Evolutionary conservation across 495 filamentous ascomycete genomes (phyloP).

Genomic region (Xylaria nigripes): DNA sequence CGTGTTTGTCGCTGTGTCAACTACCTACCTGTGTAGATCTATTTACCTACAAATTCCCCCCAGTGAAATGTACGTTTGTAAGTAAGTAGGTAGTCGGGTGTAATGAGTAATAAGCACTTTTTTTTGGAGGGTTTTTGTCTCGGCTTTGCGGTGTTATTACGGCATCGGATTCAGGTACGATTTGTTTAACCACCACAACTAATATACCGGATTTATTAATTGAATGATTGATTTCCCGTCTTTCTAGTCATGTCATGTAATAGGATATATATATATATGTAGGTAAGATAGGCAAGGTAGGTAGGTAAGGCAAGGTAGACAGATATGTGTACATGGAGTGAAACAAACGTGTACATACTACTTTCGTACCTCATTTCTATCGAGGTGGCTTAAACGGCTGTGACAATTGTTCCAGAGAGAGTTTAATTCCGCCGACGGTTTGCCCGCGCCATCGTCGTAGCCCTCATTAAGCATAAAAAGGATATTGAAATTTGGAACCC

Average conservation of each 20-base stretch:
- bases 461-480: background rate
- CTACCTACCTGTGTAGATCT: background rate
- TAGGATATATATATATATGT: too few species aligned
- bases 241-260: too few species aligned
- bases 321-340: too few species aligned
- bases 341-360: slow-evolving; percentile 10
- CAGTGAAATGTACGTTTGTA: too few species aligned
- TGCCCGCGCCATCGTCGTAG: slow-evolving; percentile 20
- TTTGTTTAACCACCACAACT: slow-evolving; percentile 1
- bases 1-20: background rate
- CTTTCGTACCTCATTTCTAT: slow-evolving; percentile 14
- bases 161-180: slow-evolving; percentile 7
- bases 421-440: slow-evolving; percentile 26
- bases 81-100: background rate
- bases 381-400: slow-evolving; percentile 21
- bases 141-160: slow-evolving; percentile 6
- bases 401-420: slow-evolving; percentile 15
- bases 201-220: background rate
- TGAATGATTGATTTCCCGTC: background rate
- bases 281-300: too few species aligned
- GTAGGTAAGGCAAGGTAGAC: too few species aligned
- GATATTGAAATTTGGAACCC: background rate
- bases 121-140: slow-evolving; percentile 1
- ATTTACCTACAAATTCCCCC: background rate
- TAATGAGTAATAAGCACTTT: background rate